phyloP scores from a whole-genome alignment of 73 alveolate species.

The Paramecium pentaurelia region DNA sequence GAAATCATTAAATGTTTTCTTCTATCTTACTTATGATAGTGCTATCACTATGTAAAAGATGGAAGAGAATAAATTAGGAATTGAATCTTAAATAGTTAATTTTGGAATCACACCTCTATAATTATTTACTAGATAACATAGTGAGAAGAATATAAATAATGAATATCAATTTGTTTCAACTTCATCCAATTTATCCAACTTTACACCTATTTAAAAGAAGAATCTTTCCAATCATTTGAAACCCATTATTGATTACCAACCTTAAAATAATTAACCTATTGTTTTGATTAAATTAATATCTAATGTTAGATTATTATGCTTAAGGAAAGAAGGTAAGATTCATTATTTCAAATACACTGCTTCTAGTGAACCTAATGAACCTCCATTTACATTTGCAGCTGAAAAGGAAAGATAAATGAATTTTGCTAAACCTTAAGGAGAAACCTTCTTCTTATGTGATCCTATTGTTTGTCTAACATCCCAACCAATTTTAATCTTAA shows the following conservation, averaged over 20 bases:
- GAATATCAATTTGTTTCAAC: constrained; percentile 74
- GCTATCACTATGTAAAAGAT: constrained; percentile 76
- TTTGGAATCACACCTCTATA: constrained; percentile 46
- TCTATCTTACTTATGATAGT: constrained; percentile 85
- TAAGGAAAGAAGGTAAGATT: constrained; percentile 25
- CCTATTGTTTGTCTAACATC: neutral
- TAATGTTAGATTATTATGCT: constrained; percentile 22
- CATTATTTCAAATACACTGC: constrained; percentile 67
- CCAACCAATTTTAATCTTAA: neutral
- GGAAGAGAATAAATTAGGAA: constrained; percentile 58
- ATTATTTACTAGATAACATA: constrained; percentile 29
- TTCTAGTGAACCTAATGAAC: neutral
- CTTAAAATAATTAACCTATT: constrained; percentile 88
- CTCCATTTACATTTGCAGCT: constrained; percentile 24
- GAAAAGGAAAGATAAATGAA: constrained; percentile 36
- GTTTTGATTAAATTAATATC: constrained; percentile 72
- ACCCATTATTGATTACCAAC: constrained; percentile 74
- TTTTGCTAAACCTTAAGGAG: constrained; percentile 26
- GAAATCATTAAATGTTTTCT: constrained; percentile 72
- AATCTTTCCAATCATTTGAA: constrained; percentile 81
- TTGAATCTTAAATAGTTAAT: constrained; percentile 45
- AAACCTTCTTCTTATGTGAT: neutral
- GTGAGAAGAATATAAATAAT: constrained; percentile 66
- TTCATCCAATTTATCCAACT: constrained; percentile 66
- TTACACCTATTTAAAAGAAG: constrained; percentile 78